phyloP scores from a whole-genome alignment of 352 stramenopile species.

The Phytophthora constricta region DNA sequence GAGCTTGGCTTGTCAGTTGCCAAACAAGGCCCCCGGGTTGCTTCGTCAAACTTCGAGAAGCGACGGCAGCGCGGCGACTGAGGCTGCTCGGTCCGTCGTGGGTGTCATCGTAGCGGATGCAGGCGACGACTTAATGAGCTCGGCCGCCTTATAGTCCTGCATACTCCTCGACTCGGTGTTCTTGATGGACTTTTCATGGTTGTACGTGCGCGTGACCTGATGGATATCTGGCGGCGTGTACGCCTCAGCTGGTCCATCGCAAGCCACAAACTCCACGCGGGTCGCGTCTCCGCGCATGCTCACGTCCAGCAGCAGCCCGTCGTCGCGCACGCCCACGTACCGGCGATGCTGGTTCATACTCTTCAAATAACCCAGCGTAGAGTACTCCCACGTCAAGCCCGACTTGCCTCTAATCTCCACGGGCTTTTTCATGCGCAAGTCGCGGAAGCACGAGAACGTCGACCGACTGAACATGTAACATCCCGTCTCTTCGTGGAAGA shows the following conservation, averaged over 20 bases:
- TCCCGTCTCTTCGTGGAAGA: constrained; percentile 69
- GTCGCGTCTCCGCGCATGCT: constrained; percentile 85
- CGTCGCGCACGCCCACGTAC: constrained; percentile 79
- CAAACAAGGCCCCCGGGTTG: not conserved
- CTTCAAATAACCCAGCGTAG: constrained; percentile 77
- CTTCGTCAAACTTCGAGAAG: constrained; percentile 24
- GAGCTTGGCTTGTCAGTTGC: not conserved
- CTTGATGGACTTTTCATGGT: constrained; percentile 69
- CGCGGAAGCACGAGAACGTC: constrained; percentile 86
- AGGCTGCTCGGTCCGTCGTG: constrained; percentile 30
- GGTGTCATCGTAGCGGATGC: constrained; percentile 32
- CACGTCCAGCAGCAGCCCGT: constrained; percentile 80
- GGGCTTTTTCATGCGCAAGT: constrained; percentile 82
- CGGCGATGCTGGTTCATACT: constrained; percentile 91
- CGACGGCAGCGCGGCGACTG: constrained; percentile 24
- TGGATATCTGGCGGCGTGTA: constrained; percentile 77
- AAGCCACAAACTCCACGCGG: constrained; percentile 81
- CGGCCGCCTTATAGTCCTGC: constrained; percentile 72
- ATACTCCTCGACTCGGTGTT: constrained; percentile 81
- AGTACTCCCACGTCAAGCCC: constrained; percentile 85
- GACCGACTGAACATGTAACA: constrained; percentile 87
- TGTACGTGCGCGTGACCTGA: constrained; percentile 75
- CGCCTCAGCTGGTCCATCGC: constrained; percentile 40
- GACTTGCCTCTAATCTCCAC: constrained; percentile 62
- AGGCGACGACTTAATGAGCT: constrained; percentile 47